Conservation (phyloP, 169 alveolate species). For the Plasmodium vinckei region DNA sequence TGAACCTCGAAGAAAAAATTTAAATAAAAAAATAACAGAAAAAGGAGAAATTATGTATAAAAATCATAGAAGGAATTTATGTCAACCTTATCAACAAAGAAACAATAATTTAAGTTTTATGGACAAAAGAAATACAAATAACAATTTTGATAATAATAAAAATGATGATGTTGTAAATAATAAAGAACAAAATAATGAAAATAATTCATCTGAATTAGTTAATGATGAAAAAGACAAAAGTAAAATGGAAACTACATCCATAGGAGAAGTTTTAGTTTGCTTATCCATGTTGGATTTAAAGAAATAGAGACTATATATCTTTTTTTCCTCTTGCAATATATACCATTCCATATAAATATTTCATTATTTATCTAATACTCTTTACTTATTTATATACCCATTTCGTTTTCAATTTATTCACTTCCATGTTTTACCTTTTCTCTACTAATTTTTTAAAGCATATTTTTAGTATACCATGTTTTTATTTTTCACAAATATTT, state of each 20-base stretch:
- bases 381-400: no score
- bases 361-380: no score
- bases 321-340: neutral
- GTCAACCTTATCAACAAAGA: slow-evolving; percentile 49
- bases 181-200: slow-evolving; percentile 2
- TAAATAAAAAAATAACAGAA: slow-evolving; percentile 68
- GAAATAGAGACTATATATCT: neutral
- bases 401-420: no score
- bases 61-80: slow-evolving; percentile 71
- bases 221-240: slow-evolving; percentile 6
- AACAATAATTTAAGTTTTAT: slow-evolving; percentile 7
- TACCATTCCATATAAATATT: no score
- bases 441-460: neutral
- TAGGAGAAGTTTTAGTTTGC: slow-evolving; percentile 74
- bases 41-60: slow-evolving; percentile 60
- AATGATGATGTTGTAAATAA: slow-evolving; percentile 4
- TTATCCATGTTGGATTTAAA: slow-evolving; percentile 64
- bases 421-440: neutral
- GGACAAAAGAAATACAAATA: slow-evolving; percentile 6
- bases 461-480: no score
- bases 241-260: slow-evolving; percentile 42
- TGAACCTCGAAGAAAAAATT: slow-evolving; percentile 75
- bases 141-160: slow-evolving; percentile 2
- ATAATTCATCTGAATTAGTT: neutral
- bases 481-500: no score